These are phyloP conservation scores for Platanus orientalis DNA, from an alignment of 164 flowering plant species.

Conservation along the genomic window DNA sequence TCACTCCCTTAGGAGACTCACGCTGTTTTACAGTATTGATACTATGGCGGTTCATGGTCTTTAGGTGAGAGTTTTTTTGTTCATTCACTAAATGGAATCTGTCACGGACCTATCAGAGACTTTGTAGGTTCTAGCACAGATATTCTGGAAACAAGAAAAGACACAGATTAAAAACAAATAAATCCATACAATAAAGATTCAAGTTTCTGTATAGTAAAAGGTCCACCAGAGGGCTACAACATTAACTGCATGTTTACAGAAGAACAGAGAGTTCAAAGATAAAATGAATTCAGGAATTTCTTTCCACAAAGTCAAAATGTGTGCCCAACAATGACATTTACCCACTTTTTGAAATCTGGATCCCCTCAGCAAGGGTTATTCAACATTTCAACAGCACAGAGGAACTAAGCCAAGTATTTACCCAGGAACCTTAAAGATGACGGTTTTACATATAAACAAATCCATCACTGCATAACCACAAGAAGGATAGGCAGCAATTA, in stretches of 20 bases:
- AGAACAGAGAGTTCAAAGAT: background rate
- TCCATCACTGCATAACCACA: background rate
- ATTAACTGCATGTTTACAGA: background rate
- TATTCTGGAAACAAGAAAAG: background rate
- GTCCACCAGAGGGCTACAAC: background rate
- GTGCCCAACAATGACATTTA: background rate
- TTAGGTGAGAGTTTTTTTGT: constrained; percentile 6
- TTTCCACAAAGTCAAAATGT: background rate
- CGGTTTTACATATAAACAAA: background rate
- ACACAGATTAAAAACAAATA: background rate
- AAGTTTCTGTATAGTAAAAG: background rate
- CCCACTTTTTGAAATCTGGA: background rate
- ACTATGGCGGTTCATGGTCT: constrained; percentile 32
- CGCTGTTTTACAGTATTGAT: constrained; percentile 25
- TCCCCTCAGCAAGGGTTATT: background rate
- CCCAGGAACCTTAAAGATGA: background rate
- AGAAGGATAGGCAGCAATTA: background rate
- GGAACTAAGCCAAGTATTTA: background rate
- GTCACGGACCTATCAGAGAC: too few species aligned
- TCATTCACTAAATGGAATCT: constrained; percentile 7
- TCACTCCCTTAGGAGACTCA: constrained; percentile 25
- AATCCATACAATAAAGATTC: background rate
- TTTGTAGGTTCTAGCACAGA: background rate
- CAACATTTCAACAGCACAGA: background rate
- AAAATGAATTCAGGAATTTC: background rate